These are phyloP conservation scores for Fusarium brevicatenulatum DNA, from an alignment of 2,329 filamentous ascomycete species.

Conservation along the genomic window DNA sequence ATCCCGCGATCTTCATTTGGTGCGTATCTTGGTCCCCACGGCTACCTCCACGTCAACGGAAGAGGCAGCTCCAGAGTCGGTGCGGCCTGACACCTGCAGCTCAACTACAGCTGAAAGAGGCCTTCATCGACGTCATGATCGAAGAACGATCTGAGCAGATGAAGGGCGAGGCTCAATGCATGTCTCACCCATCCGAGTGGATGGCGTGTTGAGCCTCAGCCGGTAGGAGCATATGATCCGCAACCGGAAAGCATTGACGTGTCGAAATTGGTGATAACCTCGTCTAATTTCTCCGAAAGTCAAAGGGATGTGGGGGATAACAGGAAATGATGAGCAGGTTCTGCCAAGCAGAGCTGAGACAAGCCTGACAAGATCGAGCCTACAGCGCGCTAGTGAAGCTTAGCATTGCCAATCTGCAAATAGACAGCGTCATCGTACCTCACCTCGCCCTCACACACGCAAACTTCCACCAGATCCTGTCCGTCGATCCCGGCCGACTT, in stretches of 20 bases:
- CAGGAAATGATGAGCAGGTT: constrained; percentile 20
- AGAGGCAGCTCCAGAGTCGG: background rate
- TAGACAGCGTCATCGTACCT: constrained; percentile 25
- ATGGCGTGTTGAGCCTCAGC: constrained; percentile 20
- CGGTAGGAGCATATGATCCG: constrained; percentile 1
- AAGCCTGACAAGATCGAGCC: background rate
- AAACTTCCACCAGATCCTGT: constrained; percentile 28
- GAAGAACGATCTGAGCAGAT: background rate
- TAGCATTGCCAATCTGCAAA: background rate
- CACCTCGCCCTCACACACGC: background rate
- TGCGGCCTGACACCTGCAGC: background rate
- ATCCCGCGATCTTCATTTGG: constrained; percentile 35
- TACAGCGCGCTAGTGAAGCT: background rate
- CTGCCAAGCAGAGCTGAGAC: constrained; percentile 18
- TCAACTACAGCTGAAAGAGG: constrained; percentile 21
- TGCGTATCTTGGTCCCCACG: constrained; percentile 2
- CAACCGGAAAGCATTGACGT: constrained; percentile 9
- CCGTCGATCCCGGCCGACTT: constrained; percentile 27
- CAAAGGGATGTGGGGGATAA: background rate
- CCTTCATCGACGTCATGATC: constrained; percentile 19
- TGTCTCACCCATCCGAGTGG: constrained; percentile 15
- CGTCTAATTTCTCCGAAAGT: constrained; percentile 12
- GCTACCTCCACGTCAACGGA: constrained; percentile 11
- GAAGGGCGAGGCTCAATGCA: background rate
- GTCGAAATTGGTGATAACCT: constrained; percentile 9